Evolutionary conservation across 768 basidiomycete species (phyloP), one percentile per base, ranked within the genome.

Genomic region (Pisolithus orientalis): DNA sequence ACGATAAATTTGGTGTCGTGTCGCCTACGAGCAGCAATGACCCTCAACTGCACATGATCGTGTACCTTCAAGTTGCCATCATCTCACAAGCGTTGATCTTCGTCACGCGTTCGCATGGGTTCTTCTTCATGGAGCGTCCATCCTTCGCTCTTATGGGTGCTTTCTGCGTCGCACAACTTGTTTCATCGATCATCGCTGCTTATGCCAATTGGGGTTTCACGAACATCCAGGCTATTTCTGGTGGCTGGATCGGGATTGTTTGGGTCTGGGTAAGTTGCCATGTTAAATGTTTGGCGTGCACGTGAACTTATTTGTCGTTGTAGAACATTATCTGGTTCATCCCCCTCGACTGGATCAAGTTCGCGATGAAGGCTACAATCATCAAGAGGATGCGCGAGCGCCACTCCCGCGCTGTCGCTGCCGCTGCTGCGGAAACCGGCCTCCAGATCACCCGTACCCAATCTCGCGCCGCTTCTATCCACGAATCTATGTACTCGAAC

Each of bases 1-100:
- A 88, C 62, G 69, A 80, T 72, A 86, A 82, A 62, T 97, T 97
- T 66, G 79, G 82, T 51, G 94, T 94, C 47, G 61, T 68, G 0
- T 78, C 89, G 32, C 71, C 75, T 59, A 1, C 6, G 4, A 1
- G 13, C 5, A 9, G 50, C 50, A 88, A 88, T 67, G 87, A 91
- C 67, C 70, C 67, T n/a, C 76, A 84, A 60, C 75, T 94, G 5
- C 92, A 95, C 77, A 88, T 86, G 75, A 80, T 96, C 62, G 78
- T 94, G 66, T 95, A 96, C 78, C 81, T 94, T 60, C 92, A 95
- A 74, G 95, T 98, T 53, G 95, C 95, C 55, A 94, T 97, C 72
- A 98, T 98, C 75, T 97, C 95, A 44, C 95, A 98, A 71, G 95
- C 95, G 2, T 78, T 98, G 58, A 96, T 95, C 75, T 95, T 95